Evolutionary conservation across 805 yeast genomes (phyloP), one percentile per base, ranked within the genome.

Genomic region (Candida silvicultrix): DNA sequence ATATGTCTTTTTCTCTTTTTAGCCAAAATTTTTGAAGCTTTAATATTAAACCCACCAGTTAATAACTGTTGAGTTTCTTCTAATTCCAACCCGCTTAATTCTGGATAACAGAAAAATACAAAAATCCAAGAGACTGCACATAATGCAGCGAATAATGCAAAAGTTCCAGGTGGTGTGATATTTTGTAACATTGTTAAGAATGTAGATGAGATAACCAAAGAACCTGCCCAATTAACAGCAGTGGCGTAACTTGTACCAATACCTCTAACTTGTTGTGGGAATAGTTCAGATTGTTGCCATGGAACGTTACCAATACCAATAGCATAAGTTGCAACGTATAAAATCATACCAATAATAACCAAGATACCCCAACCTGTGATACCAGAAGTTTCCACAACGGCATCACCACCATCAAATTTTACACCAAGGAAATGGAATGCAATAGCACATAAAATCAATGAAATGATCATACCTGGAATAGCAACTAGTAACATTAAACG

Each of bases 261-360:
- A 48, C 96, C 95, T 64, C 99, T 81, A 31, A 92, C 97, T 50
- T 81, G 78, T 73, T 90, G 96, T 32, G 97, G 94, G 70, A 94
- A 89, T 60, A 92, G 71, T 67, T 92, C 99, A 47, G 92, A 85
- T 62, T 94, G 97, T 63, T 92, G 96, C 99, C 99, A 92, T 46
- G 98, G 97, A 45, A 89, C 94, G 65, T 92, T 90, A 68, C 99
- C 99, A 55, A 90, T 87, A 55, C 98, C 98, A 54, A 88, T 71
- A 42, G 97, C 96, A 63, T 90, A 92, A 45, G 84, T 81, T 3
- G 96, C 97, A 40, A 90, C 97, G 61, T 73, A 94, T 37, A 80
- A 64, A 52, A 92, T 88, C 87, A 90, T 89, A 44, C 89, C 82
- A 35, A 89, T 74, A 51, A 94, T 84, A 45, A 92, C 80, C 15